Evolutionary conservation across 768 basidiomycete genomes (phyloP), one percentile per base, ranked within the genome.

Genomic region (Cystoderma amianthinum): DNA sequence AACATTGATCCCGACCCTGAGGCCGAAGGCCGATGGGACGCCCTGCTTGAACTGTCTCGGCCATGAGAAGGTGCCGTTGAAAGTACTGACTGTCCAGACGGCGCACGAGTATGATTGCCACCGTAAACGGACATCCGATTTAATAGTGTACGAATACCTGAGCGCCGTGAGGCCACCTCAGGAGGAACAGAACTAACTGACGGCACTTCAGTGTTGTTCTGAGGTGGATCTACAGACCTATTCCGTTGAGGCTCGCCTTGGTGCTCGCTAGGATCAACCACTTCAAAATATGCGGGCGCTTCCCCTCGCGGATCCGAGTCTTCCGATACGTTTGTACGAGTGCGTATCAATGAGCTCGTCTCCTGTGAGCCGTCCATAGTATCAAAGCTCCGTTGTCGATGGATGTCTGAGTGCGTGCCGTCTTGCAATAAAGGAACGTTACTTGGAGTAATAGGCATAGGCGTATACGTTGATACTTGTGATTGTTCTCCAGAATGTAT

Each of bases 251-350:
- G 22, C 39, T 17, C 9, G 25, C 40, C 28, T 19, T 22, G 39
- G 2, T 24, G 36, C 11, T 46, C 45, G 25, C 32, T 40, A 19
- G 44, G 42, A 39, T 43, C 58, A 25, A 73, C 63, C 9, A 71
- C 73, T 58, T 85, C 82, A 38, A 71, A 75, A 56, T 88, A 88
- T 0, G 83, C 58, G 3, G 85, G 85, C 4, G 81, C 79, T 30
- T 78, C 76, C 17, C 82, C 85, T 46, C 78, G 62, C 6, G 71
- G 67, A 50, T 71, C 72, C 3, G 55, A 39, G 1, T 38, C 47
- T 28, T 44, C 48, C 1, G 52, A 45, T 9, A 43, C 42, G 43
- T 49, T 52, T 32, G 56, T 59, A 19, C 51, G 48, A 13, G 48
- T 48, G 16, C 49, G 57, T 44, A 53, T 48, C 23, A 62, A 48